phyloP scores from a whole-genome alignment of 805 yeast genomes.

The Starmerella sp. region DNA sequence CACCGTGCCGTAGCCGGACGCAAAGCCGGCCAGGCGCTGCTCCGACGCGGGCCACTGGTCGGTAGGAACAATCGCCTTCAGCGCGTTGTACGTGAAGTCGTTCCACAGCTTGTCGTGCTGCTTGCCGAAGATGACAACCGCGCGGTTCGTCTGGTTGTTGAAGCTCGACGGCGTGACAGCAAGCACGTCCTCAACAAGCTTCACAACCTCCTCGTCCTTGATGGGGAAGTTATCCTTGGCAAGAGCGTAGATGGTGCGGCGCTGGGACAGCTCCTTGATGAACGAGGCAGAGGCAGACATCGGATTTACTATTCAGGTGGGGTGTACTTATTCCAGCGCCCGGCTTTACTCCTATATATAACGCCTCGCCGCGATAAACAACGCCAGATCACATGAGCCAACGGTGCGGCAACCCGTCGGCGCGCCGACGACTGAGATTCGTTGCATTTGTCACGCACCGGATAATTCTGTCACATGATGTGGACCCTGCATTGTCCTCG shows the following conservation, averaged over 20 bases:
- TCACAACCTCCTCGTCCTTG: conserved; percentile 33
- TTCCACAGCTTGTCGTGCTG: conserved; percentile 39
- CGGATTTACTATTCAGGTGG: too few species aligned
- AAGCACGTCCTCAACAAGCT: conserved; percentile 35
- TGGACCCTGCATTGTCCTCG: too few species aligned
- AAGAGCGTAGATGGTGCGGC: conserved; percentile 41
- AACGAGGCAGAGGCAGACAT: conserved; percentile 10
- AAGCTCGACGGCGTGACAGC: conserved; percentile 42
- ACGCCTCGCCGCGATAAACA: neutral
- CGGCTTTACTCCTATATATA: neutral
- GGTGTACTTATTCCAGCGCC: too few species aligned
- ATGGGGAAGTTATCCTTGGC: conserved; percentile 37
- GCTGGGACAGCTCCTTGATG: conserved; percentile 25
- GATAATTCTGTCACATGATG: too few species aligned
- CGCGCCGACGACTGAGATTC: neutral
- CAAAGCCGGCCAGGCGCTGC: conserved; percentile 34
- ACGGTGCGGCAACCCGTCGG: neutral
- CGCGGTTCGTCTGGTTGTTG: conserved; percentile 43
- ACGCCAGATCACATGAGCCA: neutral
- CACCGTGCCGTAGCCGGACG: conserved; percentile 41
- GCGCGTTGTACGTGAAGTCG: conserved; percentile 29
- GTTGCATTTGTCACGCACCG: too few species aligned
- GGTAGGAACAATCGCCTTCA: conserved; percentile 30
- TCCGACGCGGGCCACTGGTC: conserved; percentile 33
- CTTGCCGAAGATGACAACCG: conserved; percentile 38